Conservation (phyloP, 2,329 filamentous ascomycete species). For the Colletotrichum sojae region DNA sequence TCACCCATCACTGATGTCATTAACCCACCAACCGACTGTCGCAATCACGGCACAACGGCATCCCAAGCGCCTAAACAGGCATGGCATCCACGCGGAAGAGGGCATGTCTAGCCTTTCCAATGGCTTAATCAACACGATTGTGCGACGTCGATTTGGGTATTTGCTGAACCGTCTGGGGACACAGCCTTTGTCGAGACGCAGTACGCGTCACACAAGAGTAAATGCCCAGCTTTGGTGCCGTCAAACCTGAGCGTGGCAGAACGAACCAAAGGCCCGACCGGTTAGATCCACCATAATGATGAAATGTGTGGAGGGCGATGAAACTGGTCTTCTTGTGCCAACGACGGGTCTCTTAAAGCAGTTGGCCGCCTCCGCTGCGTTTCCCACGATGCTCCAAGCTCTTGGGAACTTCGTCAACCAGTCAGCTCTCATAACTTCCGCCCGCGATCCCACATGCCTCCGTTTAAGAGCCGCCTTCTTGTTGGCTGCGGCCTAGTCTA, state of each 20-base stretch:
- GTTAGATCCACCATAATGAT: constrained; percentile 36
- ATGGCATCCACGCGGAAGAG: constrained; percentile 23
- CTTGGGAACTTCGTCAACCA: constrained; percentile 5
- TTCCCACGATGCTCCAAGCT: constrained; percentile 24
- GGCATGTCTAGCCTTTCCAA: constrained; percentile 23
- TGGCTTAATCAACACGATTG: constrained; percentile 11
- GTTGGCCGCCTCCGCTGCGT: constrained; percentile 10
- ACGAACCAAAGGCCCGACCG: constrained; percentile 17
- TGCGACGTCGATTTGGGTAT: neutral
- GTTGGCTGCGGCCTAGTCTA: constrained; percentile 30
- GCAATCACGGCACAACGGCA: constrained; percentile 40
- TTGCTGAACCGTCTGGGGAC: neutral
- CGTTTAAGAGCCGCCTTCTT: constrained; percentile 33
- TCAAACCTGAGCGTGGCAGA: constrained; percentile 10
- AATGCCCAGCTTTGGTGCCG: constrained; percentile 31
- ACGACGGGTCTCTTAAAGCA: constrained; percentile 23
- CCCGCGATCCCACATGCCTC: constrained; percentile 25
- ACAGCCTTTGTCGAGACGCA: neutral
- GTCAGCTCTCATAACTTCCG: neutral
- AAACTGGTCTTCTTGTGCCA: constrained; percentile 12
- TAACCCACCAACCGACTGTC: constrained; percentile 34
- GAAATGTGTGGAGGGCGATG: constrained; percentile 28
- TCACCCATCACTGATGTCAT: constrained; percentile 37
- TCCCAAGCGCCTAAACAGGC: constrained; percentile 22
- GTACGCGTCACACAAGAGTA: constrained; percentile 38